These are phyloP conservation scores for Miscanthus lutarioriparius DNA, from an alignment of 176 grass and related monocot species.

Conservation along the genomic window DNA sequence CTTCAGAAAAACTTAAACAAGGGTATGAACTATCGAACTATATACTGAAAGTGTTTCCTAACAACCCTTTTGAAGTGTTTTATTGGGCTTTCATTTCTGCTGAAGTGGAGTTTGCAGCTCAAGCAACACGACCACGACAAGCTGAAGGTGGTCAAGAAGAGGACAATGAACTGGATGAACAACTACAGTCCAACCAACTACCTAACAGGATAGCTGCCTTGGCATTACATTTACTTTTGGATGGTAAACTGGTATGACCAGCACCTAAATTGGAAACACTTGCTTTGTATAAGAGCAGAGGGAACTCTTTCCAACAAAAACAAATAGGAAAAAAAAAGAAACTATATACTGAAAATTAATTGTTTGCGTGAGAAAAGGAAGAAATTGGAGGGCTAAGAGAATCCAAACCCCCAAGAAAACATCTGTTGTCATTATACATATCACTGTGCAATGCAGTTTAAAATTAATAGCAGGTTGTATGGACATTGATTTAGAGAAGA, in stretches of 20 bases:
- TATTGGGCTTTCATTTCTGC: not conserved
- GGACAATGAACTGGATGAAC: not conserved
- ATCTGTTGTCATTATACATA: not conserved
- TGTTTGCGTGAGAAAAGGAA: conserved; percentile 25
- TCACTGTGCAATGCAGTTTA: not conserved
- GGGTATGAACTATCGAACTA: not conserved
- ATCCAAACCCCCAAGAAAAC: not conserved
- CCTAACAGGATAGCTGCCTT: not conserved
- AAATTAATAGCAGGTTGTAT: conserved; percentile 15
- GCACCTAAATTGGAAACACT: not conserved
- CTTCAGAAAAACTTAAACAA: not conserved
- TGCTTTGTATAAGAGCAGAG: not conserved
- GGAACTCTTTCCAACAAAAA: not conserved
- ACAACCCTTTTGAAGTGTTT: not conserved
- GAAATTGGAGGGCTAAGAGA: conserved; percentile 3
- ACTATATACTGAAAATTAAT: conserved; percentile 6
- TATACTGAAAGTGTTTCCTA: not conserved
- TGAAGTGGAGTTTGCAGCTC: not conserved
- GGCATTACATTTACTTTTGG: not conserved
- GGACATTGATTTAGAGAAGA: conserved; percentile 2
- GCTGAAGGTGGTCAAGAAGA: not conserved
- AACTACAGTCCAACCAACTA: not conserved
- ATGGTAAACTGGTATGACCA: not conserved
- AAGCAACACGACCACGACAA: not conserved
- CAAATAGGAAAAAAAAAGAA: not conserved